Percentiles rank a stretch among this genome's conserved stretches.
Conservation (phyloP, 108 stramenopile species). For the Cyclotella atomus region DNA sequence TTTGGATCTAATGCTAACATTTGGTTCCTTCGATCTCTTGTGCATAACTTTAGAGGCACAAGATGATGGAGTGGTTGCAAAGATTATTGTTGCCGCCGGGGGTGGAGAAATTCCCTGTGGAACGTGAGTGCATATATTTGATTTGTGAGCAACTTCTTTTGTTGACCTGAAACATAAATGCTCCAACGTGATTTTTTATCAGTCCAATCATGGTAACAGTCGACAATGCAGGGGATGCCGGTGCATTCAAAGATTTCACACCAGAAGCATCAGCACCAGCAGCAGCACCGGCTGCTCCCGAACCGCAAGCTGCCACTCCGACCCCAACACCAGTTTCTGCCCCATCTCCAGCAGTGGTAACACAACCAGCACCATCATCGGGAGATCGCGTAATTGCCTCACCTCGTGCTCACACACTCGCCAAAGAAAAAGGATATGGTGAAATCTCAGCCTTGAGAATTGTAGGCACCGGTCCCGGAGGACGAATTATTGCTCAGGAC, state of each 20-base stretch:
- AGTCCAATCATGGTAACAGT: conserved; percentile 91
- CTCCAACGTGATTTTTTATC: neutral
- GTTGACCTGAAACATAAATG: neutral
- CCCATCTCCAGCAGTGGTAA: conserved; percentile 39
- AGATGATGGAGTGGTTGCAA: conserved; percentile 96
- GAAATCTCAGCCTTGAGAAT: conserved; percentile 69
- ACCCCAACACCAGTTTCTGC: conserved; percentile 38
- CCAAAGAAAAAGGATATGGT: conserved; percentile 81
- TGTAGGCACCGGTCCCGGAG: conserved; percentile 92
- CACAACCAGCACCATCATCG: conserved; percentile 38
- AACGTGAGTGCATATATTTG: conserved; percentile 12
- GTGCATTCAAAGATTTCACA: conserved; percentile 91
- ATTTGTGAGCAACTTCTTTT: neutral
- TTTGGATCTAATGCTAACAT: too few species aligned
- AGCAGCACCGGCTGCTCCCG: conserved; percentile 34
- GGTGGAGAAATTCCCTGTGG: conserved; percentile 87
- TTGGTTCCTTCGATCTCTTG: neutral
- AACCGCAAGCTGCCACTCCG: conserved; percentile 21
- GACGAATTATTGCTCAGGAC: conserved; percentile 95
- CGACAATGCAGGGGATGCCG: conserved; percentile 84
- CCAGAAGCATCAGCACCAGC: conserved; percentile 47
- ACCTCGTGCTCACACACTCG: conserved; percentile 88
- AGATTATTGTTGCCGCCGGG: conserved; percentile 84
- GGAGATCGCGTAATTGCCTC: conserved; percentile 89
- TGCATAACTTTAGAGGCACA: conserved; percentile 95